Evolutionary conservation across 495 filamentous ascomycete genomes (phyloP).

Genomic region (Xylaria scruposa): DNA sequence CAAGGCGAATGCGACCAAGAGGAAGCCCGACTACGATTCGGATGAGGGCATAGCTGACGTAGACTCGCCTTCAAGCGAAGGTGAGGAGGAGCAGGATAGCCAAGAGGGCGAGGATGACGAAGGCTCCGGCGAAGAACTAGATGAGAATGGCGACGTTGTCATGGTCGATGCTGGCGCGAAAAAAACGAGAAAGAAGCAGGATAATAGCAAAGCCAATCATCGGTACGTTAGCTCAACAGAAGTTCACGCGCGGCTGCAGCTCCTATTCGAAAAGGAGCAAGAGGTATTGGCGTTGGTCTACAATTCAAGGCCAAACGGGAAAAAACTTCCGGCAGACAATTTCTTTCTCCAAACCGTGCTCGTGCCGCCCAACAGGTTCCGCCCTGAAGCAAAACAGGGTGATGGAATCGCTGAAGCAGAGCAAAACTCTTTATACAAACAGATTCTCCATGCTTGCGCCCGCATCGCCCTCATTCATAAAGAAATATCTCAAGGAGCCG

Average conservation of each 20-base stretch:
- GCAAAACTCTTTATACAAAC: conserved; percentile 84
- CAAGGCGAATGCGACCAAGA: conserved; percentile 41
- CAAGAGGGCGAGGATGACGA: conserved; percentile 53
- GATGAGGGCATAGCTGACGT: conserved; percentile 79
- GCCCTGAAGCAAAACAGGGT: conserved; percentile 85
- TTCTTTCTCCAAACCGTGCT: conserved; percentile 88
- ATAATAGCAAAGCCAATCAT: conserved; percentile 49
- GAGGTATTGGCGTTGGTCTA: conserved; percentile 85
- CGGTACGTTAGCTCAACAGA: conserved; percentile 76
- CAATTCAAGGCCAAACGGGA: conserved; percentile 67
- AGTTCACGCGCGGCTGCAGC: conserved; percentile 73
- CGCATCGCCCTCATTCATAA: conserved; percentile 76
- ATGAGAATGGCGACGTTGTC: conserved; percentile 58
- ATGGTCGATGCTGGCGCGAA: conserved; percentile 52
- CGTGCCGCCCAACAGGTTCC: conserved; percentile 89
- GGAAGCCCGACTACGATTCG: conserved; percentile 36
- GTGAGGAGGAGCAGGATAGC: conserved; percentile 52
- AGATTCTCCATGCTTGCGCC: conserved; percentile 74
- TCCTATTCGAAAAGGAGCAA: conserved; percentile 85
- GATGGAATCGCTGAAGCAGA: conserved; percentile 80
- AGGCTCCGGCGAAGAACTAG: conserved; percentile 53
- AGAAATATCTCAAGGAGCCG: conserved; percentile 59
- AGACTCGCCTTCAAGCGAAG: conserved; percentile 56
- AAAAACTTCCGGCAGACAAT: conserved; percentile 75
- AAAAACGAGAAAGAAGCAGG: conserved; percentile 41